These are phyloP conservation scores for Alloascoidea africana DNA, from an alignment of 805 yeast genomes.

Conservation along the genomic window DNA sequence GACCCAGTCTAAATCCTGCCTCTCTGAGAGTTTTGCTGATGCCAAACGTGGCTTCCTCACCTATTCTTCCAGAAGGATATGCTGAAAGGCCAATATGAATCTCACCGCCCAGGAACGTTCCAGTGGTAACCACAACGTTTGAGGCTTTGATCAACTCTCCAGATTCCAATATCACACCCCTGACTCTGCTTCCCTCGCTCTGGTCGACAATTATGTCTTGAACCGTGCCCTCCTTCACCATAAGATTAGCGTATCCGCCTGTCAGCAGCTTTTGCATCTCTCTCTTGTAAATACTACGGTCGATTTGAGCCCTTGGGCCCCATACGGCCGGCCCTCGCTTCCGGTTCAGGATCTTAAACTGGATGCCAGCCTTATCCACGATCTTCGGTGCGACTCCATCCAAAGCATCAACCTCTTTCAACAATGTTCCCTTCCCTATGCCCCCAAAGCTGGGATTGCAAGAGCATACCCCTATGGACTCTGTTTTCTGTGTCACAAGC, in stretches of 20 bases:
- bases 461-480: slow-evolving; percentile 83
- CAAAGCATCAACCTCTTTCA: slow-evolving; percentile 88
- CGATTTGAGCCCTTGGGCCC: slow-evolving; percentile 97
- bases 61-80: slow-evolving; percentile 86
- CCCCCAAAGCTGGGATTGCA: slow-evolving; percentile 99
- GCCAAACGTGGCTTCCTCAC: slow-evolving; percentile 86
- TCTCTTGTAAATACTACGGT: slow-evolving; percentile 56
- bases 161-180: slow-evolving; percentile 60
- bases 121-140: slow-evolving; percentile 82
- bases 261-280: slow-evolving; percentile 65
- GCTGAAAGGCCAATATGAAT: slow-evolving; percentile 76
- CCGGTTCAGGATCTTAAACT: slow-evolving; percentile 71
- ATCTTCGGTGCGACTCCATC: slow-evolving; percentile 83
- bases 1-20: slow-evolving; percentile 72
- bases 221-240: slow-evolving; percentile 59
- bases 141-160: slow-evolving; percentile 46
- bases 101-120: slow-evolving; percentile 90
- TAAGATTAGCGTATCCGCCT: slow-evolving; percentile 36
- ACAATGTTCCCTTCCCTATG: slow-evolving; percentile 88
- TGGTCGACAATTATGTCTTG: slow-evolving; percentile 63
- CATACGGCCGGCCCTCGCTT: slow-evolving; percentile 94
- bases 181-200: slow-evolving; percentile 19
- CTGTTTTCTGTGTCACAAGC: slow-evolving; percentile 59
- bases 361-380: slow-evolving; percentile 90
- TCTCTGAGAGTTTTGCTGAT: slow-evolving; percentile 61